phyloP scores from a whole-genome alignment of 2,329 filamentous ascomycete genomes.

The Myriosclerotinia duriaeana region DNA sequence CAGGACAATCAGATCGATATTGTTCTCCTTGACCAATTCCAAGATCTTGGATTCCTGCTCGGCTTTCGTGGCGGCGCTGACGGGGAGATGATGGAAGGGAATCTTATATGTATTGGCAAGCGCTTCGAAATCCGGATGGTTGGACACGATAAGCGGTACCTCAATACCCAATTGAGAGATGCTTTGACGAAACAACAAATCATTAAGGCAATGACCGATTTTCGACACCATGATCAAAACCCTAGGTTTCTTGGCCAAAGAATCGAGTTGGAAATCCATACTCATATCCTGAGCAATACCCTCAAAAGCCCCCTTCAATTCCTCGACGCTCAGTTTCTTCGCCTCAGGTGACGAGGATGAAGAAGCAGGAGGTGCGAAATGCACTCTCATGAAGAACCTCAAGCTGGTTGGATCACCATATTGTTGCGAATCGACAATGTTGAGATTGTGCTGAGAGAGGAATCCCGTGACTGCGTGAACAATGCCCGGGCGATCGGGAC shows the following conservation, averaged over 20 bases:
- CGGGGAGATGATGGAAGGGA: slow-evolving; percentile 77
- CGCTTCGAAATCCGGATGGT: slow-evolving; percentile 71
- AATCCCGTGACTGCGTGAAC: slow-evolving; percentile 81
- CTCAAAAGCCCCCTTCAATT: slow-evolving; percentile 57
- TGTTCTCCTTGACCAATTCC: slow-evolving; percentile 65
- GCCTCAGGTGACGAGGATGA: slow-evolving; percentile 34
- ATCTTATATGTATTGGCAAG: slow-evolving; percentile 73
- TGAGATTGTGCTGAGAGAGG: slow-evolving; percentile 70
- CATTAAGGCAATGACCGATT: slow-evolving; percentile 82
- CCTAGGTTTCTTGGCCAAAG: slow-evolving; percentile 66
- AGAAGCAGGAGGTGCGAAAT: slow-evolving; percentile 63
- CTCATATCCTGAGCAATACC: slow-evolving; percentile 61
- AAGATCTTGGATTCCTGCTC: slow-evolving; percentile 72
- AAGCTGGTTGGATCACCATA: slow-evolving; percentile 73
- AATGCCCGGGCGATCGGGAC: slow-evolving; percentile 81
- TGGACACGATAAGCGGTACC: slow-evolving; percentile 76
- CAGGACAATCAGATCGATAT: slow-evolving; percentile 76
- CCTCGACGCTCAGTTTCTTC: slow-evolving; percentile 45
- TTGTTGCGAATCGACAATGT: slow-evolving; percentile 82
- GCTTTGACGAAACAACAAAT: slow-evolving; percentile 76
- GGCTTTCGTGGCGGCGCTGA: slow-evolving; percentile 74
- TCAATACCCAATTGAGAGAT: slow-evolving; percentile 71
- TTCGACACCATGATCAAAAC: slow-evolving; percentile 89
- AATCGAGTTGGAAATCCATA: slow-evolving; percentile 71
- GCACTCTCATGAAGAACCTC: slow-evolving; percentile 86